Evolutionary conservation across 2,329 filamentous ascomycete species (phyloP).

Genomic region (Iodosphaeria phyllophila): DNA sequence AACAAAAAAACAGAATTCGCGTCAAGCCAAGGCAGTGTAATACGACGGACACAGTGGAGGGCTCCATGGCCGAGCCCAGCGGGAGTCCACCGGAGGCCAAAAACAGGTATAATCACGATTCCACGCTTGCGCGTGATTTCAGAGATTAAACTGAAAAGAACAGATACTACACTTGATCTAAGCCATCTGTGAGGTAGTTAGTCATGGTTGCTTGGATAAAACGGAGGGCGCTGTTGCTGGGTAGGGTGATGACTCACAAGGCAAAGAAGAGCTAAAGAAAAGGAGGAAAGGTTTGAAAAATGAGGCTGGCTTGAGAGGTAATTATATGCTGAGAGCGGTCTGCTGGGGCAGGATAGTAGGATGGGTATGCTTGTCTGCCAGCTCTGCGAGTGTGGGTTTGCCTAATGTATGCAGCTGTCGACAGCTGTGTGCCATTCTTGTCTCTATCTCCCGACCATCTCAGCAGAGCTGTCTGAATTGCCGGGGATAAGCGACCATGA

Average conservation of each 20-base stretch:
- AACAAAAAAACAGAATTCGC: no score
- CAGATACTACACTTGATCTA: conserved; percentile 91
- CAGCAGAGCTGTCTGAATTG: no score
- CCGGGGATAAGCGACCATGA: no score
- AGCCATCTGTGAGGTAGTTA: conserved; percentile 10
- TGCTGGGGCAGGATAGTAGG: no score
- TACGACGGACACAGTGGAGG: conserved; percentile 54
- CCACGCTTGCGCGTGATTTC: conserved; percentile 57
- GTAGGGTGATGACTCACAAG: conserved; percentile 23
- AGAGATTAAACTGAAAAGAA: conserved; percentile 97
- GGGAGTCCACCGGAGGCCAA: conserved; percentile 34
- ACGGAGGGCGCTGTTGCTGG: no score
- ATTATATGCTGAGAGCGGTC: neutral
- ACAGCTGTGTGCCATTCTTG: no score
- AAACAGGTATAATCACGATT: conserved; percentile 74
- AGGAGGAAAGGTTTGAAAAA: conserved; percentile 4
- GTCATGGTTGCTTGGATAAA: conserved; percentile 38
- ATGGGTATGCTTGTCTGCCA: no score
- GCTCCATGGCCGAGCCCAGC: conserved; percentile 56
- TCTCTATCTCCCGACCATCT: no score
- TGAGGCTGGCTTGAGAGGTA: conserved; percentile 1
- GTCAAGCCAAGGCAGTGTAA: conserved; percentile 58
- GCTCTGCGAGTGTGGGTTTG: no score
- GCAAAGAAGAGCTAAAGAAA: conserved; percentile 20
- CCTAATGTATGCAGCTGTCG: no score